Evolutionary conservation across 2,329 filamentous ascomycete species (phyloP), one percentile per base, ranked within the genome.

Genomic region (Escovopsis weberi): DNA sequence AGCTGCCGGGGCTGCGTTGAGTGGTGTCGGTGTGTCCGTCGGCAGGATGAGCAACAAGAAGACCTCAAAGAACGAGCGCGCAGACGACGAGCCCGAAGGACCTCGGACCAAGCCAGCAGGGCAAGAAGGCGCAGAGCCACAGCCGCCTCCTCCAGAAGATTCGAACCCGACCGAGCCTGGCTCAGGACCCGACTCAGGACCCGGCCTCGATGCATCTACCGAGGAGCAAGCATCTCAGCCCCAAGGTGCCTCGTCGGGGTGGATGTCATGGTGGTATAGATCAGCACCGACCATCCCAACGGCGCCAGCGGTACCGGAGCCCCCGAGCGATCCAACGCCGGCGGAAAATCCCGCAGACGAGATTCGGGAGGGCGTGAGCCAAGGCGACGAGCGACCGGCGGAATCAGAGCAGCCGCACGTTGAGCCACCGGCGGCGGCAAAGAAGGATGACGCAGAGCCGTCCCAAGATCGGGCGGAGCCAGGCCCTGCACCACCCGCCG

Each of bases 241-340:
- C 19, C 55, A 55, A 5, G 45, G 51, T 19, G 50, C 61, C 19
- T 61, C 69, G 6, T 65, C 69, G 26, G 64, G 70, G 18, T 78
- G 74, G 75, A 56, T 77, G 12, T 66, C 70, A 30, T 78, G 75
- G 74, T 60, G 73, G 53, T 54, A 53, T 12, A 58, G 47, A 39
- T 48, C 50, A 11, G 52, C 57, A n/a, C 48, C 54, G 32, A 50
- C 49, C 8, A 57, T 56, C 26, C 49, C 50, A 8, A 48, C 52
- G 23, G 18, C 44, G 7, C 12, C 42, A 6, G 9, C 37, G 6
- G 30, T 19, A 3, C 33, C 40, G 18, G 38, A 32, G n/a, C 34
- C 44, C 4, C 9, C 15, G 12, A 18, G 6, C 18, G 38, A 32
- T 11, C 34, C 40, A 6, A 12, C 26, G 12, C 28, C 28, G 8